Percentiles rank a stretch among this genome's conserved stretches.
These are phyloP conservation scores for Cryoendolithus antarcticus DNA, from an alignment of 2,329 filamentous ascomycete species.

Conservation along the genomic window DNA sequence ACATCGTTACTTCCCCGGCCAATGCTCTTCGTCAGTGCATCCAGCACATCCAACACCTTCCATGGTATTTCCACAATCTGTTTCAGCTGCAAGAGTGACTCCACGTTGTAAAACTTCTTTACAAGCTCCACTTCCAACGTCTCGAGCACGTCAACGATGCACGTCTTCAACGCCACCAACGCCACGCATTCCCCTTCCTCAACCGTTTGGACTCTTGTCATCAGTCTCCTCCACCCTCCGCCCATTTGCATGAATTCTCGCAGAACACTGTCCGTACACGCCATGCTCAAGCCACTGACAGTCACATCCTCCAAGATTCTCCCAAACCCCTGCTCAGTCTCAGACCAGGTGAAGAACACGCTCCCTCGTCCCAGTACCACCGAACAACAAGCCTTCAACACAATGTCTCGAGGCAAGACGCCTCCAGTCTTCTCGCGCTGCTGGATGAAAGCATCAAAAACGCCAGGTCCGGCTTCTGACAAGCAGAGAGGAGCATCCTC, in stretches of 20 bases:
- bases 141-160: slow-evolving; percentile 27
- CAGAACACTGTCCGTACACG: slow-evolving; percentile 40
- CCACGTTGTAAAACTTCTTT: slow-evolving; percentile 14
- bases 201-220: slow-evolving; percentile 3
- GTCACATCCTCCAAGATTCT: slow-evolving; percentile 32
- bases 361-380: slow-evolving; percentile 61
- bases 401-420: slow-evolving; percentile 25
- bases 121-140: slow-evolving; percentile 29
- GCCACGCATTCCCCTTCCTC: slow-evolving; percentile 20
- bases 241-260: slow-evolving; percentile 31
- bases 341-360: slow-evolving; percentile 54
- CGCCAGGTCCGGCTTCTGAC: slow-evolving; percentile 53
- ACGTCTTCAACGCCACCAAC: slow-evolving; percentile 30
- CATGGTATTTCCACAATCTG: slow-evolving; percentile 28
- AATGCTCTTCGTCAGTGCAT: slow-evolving; percentile 4
- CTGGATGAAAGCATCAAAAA: slow-evolving; percentile 52
- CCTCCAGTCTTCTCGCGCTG: slow-evolving; percentile 30
- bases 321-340: slow-evolving; percentile 40
- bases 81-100: slow-evolving; percentile 31
- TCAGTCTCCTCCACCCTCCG: slow-evolving; percentile 14
- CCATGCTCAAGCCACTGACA: slow-evolving; percentile 39
- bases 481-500: slow-evolving; percentile 42
- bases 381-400: slow-evolving; percentile 45
- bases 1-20: slow-evolving; percentile 10
- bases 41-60: slow-evolving; percentile 11